Evolutionary conservation across 2,329 filamentous ascomycete genomes (phyloP), one percentile per base, ranked within the genome.

Genomic region (Cladosporium sphaerospermum): DNA sequence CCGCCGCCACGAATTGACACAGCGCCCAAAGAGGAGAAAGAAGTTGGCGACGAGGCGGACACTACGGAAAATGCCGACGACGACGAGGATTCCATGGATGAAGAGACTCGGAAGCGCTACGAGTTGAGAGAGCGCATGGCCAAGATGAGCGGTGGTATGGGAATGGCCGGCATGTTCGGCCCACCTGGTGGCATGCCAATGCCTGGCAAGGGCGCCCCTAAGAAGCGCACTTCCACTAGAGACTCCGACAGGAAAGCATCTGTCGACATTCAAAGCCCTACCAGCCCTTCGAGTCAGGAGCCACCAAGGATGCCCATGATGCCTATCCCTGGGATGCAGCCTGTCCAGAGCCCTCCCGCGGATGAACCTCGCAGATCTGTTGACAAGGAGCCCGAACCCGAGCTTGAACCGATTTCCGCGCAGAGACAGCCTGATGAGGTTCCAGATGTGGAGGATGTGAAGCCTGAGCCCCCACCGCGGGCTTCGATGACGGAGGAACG

Each of bases 141-240:
- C 43, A 96, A 96, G 73, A 93, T 99, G 86, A 95, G 92, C 61
- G 92, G 92, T 52, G 92, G 92, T 18, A 96, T 96, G 89, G 89
- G 89, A 44, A 95, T 97, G 86, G 84, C 89, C 67, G 89, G 89
- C 62, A 93, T 97, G 84, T 95, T 95, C 69, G 89, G 88, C 14
- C 80, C 81, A 16, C 82, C 84, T 34, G 81, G 79, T 36, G 83
- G 82, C 55, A 81, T 89, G 67, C 80, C 84, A 13, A 79, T 86
- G 72, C 74, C 78, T 55, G 72, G 59, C 59, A 65, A 50, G 52
- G 66, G 69, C 42, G 67, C 73, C 46, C 75, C 75, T 59, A 82
- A 80, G 63, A 57, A 66, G 69, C 41, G 68, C 65, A 52, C 69
- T 66, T 59, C 61, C 66, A 31, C 64, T 59, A 3, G 71, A 18